Conservation (phyloP, 768 basidiomycete genomes). For the Kwoniella dendrophila region DNA sequence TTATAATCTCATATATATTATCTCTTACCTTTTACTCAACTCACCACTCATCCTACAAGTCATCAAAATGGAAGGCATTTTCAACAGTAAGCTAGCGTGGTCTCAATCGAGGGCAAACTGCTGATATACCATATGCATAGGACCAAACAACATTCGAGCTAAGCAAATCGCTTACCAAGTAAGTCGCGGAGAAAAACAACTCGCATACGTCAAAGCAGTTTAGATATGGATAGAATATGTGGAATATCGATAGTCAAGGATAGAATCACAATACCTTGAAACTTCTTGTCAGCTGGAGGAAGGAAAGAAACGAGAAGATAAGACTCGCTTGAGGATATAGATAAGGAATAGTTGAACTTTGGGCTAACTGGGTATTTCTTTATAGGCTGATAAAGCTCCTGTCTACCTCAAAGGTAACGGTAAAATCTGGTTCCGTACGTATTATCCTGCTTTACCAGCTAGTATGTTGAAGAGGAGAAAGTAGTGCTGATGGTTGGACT, state of each 20-base stretch:
- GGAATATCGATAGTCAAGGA: too few relatives aligned
- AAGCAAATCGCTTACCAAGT: slow-evolving; percentile 47
- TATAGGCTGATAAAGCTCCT: slow-evolving; percentile 40
- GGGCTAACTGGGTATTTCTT: not conserved
- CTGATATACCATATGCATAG: slow-evolving; percentile 14
- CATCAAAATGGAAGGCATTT: slow-evolving; percentile 33
- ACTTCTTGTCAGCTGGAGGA: too few relatives aligned
- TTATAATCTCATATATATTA: not conserved
- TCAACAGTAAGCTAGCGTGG: slow-evolving; percentile 35
- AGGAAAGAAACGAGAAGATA: too few relatives aligned
- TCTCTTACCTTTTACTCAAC: not conserved
- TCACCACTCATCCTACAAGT: slow-evolving; percentile 20
- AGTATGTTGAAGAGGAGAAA: not conserved
- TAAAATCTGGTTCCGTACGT: slow-evolving; percentile 48
- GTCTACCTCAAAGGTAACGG: slow-evolving; percentile 44
- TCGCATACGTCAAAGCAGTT: too few relatives aligned
- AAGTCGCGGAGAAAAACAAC: not conserved
- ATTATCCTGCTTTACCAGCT: not conserved
- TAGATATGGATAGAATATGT: too few relatives aligned
- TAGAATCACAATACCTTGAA: too few relatives aligned
- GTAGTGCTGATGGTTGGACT: not conserved
- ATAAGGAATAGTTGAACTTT: not conserved
- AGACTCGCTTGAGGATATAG: not conserved
- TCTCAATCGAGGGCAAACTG: not conserved
- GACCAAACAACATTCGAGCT: slow-evolving; percentile 35